Conservation (phyloP, 441 rosid species). For the Brassica balearica region DNA sequence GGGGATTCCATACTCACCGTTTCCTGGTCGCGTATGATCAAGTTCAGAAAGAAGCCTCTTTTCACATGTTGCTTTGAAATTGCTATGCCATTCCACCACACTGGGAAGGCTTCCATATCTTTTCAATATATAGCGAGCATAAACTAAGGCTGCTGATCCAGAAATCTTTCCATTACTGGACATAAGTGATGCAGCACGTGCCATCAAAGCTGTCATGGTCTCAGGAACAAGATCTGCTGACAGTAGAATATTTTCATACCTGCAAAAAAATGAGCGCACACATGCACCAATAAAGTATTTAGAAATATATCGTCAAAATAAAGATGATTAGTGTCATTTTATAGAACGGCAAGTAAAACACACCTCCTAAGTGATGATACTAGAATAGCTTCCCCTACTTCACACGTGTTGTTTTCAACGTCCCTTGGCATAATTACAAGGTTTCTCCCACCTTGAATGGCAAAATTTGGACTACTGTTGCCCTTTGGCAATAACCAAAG, state of each 20-base stretch:
- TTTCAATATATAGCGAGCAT: slow-evolving; percentile 81
- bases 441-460: slow-evolving; percentile 82
- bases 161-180: slow-evolving; percentile 78
- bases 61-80: slow-evolving; percentile 71
- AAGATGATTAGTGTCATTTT: slow-evolving; percentile 15
- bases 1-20: slow-evolving; percentile 82
- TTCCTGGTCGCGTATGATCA: slow-evolving; percentile 75
- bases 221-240: slow-evolving; percentile 93
- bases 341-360: slow-evolving; percentile 26
- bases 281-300: slow-evolving; percentile 20
- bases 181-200: slow-evolving; percentile 69
- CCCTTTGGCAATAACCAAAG: slow-evolving; percentile 94
- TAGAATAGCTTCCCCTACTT: slow-evolving; percentile 87
- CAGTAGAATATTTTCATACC: slow-evolving; percentile 90
- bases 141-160: slow-evolving; percentile 72
- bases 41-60: slow-evolving; percentile 93
- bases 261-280: slow-evolving; percentile 47
- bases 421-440: slow-evolving; percentile 61
- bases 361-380: slow-evolving; percentile 91
- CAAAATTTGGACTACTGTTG: slow-evolving; percentile 60
- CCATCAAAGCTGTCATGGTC: slow-evolving; percentile 73
- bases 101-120: slow-evolving; percentile 79
- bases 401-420: slow-evolving; percentile 72
- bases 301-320: slow-evolving; percentile 21
- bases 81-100: slow-evolving; percentile 90